Percentiles rank a stretch among this genome's conserved stretches.
phyloP scores from a whole-genome alignment of 2,329 filamentous ascomycete genomes.

The Neonectria coccinea region DNA sequence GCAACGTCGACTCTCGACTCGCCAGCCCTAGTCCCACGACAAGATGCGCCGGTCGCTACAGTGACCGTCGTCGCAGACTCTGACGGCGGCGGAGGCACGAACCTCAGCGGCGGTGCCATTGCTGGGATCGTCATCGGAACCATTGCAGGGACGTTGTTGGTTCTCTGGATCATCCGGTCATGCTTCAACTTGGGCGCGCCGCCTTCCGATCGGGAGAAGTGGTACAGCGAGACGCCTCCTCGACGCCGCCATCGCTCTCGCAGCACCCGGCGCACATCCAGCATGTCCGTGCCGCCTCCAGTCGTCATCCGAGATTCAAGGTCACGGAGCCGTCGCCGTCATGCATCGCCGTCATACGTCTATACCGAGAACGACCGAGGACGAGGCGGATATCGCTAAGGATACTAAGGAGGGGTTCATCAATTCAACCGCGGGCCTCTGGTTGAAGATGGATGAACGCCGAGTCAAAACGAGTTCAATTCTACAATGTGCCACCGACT shows the following conservation, averaged over 20 bases:
- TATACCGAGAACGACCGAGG: conserved; percentile 34
- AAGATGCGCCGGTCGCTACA: conserved; percentile 40
- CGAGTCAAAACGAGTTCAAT: neutral
- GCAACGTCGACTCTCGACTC: neutral
- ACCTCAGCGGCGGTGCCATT: conserved; percentile 61
- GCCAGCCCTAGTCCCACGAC: conserved; percentile 32
- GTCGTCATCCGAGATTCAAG: conserved; percentile 38
- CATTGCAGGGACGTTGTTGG: conserved; percentile 58
- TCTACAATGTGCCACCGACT: neutral
- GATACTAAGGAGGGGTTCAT: neutral
- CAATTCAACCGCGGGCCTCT: neutral
- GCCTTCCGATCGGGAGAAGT: conserved; percentile 47
- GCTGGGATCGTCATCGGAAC: conserved; percentile 64
- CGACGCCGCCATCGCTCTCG: conserved; percentile 41
- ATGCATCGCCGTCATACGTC: conserved; percentile 32
- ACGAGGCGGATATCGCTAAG: conserved; percentile 3
- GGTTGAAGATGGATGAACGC: neutral
- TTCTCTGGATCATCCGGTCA: conserved; percentile 61
- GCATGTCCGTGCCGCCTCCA: conserved; percentile 42
- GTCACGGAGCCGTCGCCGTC: conserved; percentile 36
- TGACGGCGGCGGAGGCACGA: conserved; percentile 34
- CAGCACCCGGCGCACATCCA: conserved; percentile 40
- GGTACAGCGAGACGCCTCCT: conserved; percentile 45
- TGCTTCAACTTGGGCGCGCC: conserved; percentile 57
- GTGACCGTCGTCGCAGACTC: conserved; percentile 47